These are phyloP conservation scores for Dactylellina leptospora DNA, from an alignment of 2,329 filamentous ascomycete species.

Conservation along the genomic window DNA sequence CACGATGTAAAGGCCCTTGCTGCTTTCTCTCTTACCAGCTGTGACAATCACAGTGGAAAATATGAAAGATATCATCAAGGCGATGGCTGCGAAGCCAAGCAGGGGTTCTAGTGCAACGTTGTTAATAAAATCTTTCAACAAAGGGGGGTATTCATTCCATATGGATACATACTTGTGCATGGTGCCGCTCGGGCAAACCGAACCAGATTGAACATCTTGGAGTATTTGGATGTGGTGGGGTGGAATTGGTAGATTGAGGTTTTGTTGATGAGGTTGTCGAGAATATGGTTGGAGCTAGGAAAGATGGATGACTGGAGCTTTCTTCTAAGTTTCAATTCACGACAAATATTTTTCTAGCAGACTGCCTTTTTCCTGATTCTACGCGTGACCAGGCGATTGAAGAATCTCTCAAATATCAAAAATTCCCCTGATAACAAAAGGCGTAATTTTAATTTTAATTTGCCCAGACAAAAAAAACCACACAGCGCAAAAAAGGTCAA, in stretches of 20 bases:
- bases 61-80: slow-evolving; percentile 55
- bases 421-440: slow-evolving; percentile 34
- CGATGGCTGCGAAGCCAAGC: slow-evolving; percentile 54
- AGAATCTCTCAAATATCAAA: slow-evolving; percentile 17
- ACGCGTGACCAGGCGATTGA: slow-evolving; percentile 12
- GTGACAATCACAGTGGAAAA: slow-evolving; percentile 56
- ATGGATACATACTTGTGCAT: slow-evolving; percentile 52
- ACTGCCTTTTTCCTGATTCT: slow-evolving; percentile 15
- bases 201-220: slow-evolving; percentile 44
- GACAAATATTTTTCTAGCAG: slow-evolving; percentile 34
- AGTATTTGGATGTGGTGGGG: slow-evolving; percentile 2
- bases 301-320: slow-evolving; percentile 8
- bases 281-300: slow-evolving; percentile 27
- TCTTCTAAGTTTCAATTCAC: slow-evolving; percentile 8
- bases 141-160: neutral
- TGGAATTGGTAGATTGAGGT: no score
- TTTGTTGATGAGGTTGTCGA: neutral
- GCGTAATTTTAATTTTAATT: slow-evolving; percentile 47
- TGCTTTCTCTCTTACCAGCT: slow-evolving; percentile 50
- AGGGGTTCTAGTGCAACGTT: slow-evolving; percentile 48
- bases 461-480: slow-evolving; percentile 18
- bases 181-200: slow-evolving; percentile 49
- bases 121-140: slow-evolving; percentile 5
- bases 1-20: slow-evolving; percentile 57
- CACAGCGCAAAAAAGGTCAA: slow-evolving; percentile 5